A percentile compares a stretch with the other conserved stretches of the same genome.
Conservation (phyloP, 208 protist genomes). For the Trypanosoma melophagium region DNA sequence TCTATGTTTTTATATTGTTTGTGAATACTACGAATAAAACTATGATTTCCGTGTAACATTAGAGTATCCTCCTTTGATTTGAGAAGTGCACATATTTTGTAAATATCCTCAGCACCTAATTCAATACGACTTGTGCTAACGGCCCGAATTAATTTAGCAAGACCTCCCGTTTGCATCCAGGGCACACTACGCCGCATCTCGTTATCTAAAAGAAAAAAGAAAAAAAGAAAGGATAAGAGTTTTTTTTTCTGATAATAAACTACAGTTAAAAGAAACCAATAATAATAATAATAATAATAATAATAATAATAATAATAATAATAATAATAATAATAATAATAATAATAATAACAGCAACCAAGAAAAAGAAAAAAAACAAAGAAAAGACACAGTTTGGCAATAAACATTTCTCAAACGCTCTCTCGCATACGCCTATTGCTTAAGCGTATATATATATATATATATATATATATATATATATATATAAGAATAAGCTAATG, state of each 20-base stretch:
- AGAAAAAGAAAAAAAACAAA: too few relatives aligned
- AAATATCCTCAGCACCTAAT: slow-evolving; percentile 37
- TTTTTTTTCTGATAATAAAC: too few relatives aligned
- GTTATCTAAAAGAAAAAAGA: neutral
- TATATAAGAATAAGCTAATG: slow-evolving; percentile 3
- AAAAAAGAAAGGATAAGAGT: neutral
- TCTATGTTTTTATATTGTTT: slow-evolving; percentile 28
- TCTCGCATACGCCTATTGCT: too few relatives aligned
- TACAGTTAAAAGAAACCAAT: too few relatives aligned
- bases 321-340: too few relatives aligned
- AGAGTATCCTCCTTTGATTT: slow-evolving; percentile 42
- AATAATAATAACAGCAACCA: too few relatives aligned
- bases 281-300: too few relatives aligned
- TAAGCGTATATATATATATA: too few relatives aligned
- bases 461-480: neutral
- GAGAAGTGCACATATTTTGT: slow-evolving; percentile 34
- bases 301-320: too few relatives aligned
- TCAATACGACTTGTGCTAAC: slow-evolving; percentile 20
- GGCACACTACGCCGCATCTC: slow-evolving; percentile 18
- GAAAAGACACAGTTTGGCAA: too few relatives aligned
- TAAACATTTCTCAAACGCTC: too few relatives aligned
- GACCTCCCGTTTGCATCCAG: slow-evolving; percentile 14
- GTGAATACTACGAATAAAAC: slow-evolving; percentile 36
- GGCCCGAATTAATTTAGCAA: slow-evolving; percentile 20
- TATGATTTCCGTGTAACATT: slow-evolving; percentile 25